Conservation (phyloP, 768 basidiomycete genomes). For the Boletellus sp. region DNA sequence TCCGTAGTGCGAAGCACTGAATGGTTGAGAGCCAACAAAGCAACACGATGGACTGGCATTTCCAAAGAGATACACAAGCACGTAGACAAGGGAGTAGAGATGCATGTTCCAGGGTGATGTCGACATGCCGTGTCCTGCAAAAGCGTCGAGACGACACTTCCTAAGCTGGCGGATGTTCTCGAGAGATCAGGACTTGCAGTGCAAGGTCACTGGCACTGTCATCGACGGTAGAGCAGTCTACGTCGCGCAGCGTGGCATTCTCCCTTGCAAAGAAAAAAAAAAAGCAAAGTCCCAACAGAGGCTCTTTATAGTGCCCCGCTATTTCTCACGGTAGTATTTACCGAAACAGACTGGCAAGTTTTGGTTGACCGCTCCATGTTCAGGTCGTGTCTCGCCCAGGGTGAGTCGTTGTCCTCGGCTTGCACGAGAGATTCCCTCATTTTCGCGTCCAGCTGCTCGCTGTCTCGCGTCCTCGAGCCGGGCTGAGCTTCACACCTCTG, state of each 20-base stretch:
- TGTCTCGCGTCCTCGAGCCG: constrained; percentile 40
- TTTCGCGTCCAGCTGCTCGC: constrained; percentile 31
- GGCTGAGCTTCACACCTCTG: constrained; percentile 48
- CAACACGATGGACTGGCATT: neutral
- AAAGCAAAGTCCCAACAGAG: neutral
- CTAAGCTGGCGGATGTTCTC: constrained; percentile 53
- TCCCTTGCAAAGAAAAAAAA: constrained; percentile 37
- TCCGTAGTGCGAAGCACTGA: no score
- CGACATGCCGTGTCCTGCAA: constrained; percentile 60
- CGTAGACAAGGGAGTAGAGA: neutral
- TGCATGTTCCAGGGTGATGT: constrained; percentile 52
- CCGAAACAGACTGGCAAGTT: neutral
- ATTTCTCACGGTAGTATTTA: constrained; percentile 40
- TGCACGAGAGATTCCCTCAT: neutral
- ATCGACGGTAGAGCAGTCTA: constrained; percentile 47
- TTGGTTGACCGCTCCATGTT: constrained; percentile 22
- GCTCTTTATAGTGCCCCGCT: constrained; percentile 23
- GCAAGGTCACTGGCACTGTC: constrained; percentile 63
- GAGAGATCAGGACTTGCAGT: constrained; percentile 51
- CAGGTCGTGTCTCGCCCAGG: constrained; percentile 21
- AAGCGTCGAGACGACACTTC: constrained; percentile 58
- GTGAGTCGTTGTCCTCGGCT: constrained; percentile 3
- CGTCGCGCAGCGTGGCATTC: constrained; percentile 68
- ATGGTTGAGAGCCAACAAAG: no score
- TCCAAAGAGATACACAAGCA: neutral